Conservation (phyloP, 1,284 basidiomycete genomes). For the Peniophora sp. region DNA sequence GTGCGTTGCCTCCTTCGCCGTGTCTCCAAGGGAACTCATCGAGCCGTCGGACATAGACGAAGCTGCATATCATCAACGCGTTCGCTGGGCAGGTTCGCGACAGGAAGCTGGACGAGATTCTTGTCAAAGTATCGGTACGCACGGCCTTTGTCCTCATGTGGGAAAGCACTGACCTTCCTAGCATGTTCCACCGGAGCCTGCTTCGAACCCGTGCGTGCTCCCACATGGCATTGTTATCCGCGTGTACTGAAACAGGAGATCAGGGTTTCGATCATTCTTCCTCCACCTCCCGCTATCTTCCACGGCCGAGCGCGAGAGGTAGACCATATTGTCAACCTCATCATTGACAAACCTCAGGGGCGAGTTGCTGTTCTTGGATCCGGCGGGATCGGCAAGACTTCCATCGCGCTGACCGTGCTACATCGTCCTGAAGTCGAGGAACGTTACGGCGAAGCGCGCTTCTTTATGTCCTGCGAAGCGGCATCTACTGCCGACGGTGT, state of each 20-base stretch:
- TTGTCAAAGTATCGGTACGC: not conserved
- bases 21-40: no score
- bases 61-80: no score
- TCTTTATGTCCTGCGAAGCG: conserved; percentile 21
- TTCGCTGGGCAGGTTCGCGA: no score
- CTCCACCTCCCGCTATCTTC: not conserved
- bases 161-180: not conserved
- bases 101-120: not conserved
- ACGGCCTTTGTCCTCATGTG: not conserved
- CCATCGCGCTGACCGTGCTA: conserved; percentile 19
- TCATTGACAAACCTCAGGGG: not conserved
- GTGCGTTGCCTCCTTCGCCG: no score
- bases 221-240: not conserved
- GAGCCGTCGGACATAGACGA: no score
- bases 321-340: not conserved
- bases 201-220: not conserved
- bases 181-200: not conserved
- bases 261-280: not conserved
- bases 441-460: conserved; percentile 12
- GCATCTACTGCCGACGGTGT: conserved; percentile 13
- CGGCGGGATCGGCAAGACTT: conserved; percentile 29
- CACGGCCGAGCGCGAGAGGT: not conserved
- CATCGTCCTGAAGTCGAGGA: conserved; percentile 10
- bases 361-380: conserved; percentile 20
- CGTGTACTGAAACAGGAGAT: not conserved